Percentiles rank a stretch among this genome's conserved stretches.
These are phyloP conservation scores for Wilhelminamyces savonicus DNA, from an alignment of 805 yeast species.

Conservation along the genomic window DNA sequence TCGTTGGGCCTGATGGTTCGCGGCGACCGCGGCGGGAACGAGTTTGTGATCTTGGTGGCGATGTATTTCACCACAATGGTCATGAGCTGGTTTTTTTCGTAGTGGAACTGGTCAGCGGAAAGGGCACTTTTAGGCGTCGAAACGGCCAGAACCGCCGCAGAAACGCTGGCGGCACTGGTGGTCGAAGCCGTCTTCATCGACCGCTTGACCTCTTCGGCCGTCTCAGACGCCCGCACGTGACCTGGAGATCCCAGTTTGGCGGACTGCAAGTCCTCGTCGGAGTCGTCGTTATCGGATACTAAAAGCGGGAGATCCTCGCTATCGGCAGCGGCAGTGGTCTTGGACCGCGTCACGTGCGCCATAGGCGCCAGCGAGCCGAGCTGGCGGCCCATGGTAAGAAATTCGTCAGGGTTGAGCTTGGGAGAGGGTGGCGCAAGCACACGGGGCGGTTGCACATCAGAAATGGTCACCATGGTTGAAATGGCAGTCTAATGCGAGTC, in stretches of 20 bases:
- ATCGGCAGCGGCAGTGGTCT: too few relatives aligned
- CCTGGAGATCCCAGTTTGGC: background rate
- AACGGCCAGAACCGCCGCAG: slow-evolving; percentile 1
- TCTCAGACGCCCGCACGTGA: slow-evolving; percentile 5
- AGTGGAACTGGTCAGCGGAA: slow-evolving; percentile 16
- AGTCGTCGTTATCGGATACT: slow-evolving; percentile 25
- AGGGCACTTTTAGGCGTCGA: background rate
- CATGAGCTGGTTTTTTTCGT: slow-evolving; percentile 34
- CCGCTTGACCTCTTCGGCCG: slow-evolving; percentile 16
- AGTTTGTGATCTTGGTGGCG: slow-evolving; percentile 36
- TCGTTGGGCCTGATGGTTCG: slow-evolving; percentile 15
- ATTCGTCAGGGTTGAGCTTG: too few relatives aligned
- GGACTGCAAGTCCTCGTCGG: too few relatives aligned
- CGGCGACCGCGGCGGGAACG: slow-evolving; percentile 37
- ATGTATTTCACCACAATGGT: slow-evolving; percentile 36
- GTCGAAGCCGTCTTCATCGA: slow-evolving; percentile 10
- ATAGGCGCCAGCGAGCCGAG: too few relatives aligned
- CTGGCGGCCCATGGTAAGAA: too few relatives aligned
- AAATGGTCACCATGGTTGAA: too few relatives aligned
- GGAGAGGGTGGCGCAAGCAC: too few relatives aligned
- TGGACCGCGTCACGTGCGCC: too few relatives aligned
- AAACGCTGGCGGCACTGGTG: slow-evolving; percentile 1
- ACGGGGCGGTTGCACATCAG: too few relatives aligned
- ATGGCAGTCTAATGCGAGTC: too few relatives aligned
- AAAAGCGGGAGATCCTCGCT: slow-evolving; percentile 29